phyloP scores from a whole-genome alignment of 129 eudicot genomes.

The Scalesia atractyloides region DNA sequence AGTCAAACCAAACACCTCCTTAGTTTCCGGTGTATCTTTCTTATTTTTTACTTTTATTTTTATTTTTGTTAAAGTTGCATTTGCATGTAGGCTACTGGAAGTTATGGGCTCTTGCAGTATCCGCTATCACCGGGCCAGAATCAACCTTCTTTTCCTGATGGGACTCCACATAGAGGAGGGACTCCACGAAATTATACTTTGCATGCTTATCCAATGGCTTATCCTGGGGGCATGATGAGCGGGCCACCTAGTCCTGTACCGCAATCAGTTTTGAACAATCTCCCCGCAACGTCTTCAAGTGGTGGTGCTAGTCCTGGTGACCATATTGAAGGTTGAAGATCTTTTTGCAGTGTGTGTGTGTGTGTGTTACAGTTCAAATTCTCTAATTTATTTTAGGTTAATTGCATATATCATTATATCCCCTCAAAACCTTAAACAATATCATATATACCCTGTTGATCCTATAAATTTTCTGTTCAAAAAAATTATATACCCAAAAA shows the following conservation, averaged over 20 bases:
- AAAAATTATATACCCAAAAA: too few relatives aligned
- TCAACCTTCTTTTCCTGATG: conserved; percentile 60
- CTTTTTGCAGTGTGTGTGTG: conserved; percentile 1
- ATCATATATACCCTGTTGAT: background rate
- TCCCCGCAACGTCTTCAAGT: conserved; percentile 66
- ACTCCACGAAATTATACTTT: conserved; percentile 55
- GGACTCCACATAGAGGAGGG: conserved; percentile 52
- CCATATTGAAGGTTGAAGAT: conserved; percentile 73
- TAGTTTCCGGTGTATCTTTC: background rate
- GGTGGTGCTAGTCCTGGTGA: conserved; percentile 63
- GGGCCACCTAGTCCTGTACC: conserved; percentile 78
- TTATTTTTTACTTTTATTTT: too few relatives aligned
- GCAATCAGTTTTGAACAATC: conserved; percentile 54
- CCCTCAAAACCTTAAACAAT: background rate
- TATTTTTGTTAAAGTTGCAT: conserved; percentile 21
- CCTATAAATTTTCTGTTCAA: too few relatives aligned
- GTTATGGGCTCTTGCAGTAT: conserved; percentile 83
- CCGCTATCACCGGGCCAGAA: conserved; percentile 70
- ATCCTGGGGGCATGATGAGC: conserved; percentile 58
- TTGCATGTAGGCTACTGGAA: conserved; percentile 70
- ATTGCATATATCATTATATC: background rate
- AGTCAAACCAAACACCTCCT: background rate
- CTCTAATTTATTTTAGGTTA: background rate
- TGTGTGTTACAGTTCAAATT: background rate
- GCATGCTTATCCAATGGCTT: conserved; percentile 57